Evolutionary conservation across 768 basidiomycete genomes (phyloP).

Genomic region (Lentinula guzmanii): DNA sequence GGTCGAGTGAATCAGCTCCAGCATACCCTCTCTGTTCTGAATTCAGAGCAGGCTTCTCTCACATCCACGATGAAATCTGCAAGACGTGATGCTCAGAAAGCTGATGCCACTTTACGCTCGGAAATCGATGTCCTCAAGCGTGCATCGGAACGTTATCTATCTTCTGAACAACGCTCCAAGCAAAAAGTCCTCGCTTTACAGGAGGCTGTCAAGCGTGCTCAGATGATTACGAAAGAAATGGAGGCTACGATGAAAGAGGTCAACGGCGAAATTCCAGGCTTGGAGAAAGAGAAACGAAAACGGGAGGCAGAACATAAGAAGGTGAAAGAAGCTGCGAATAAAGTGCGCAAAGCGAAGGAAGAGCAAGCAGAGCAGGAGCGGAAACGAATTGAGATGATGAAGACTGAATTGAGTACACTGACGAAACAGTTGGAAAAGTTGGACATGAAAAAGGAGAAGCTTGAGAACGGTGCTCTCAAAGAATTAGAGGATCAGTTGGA

Average conservation of each 20-base stretch:
- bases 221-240: constrained; percentile 45
- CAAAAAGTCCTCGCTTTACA: constrained; percentile 87
- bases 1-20: constrained; percentile 64
- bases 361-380: constrained; percentile 41
- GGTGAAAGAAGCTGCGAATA: constrained; percentile 28
- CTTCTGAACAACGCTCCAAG: constrained; percentile 71
- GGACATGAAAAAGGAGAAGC: constrained; percentile 55
- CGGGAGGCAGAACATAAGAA: constrained; percentile 37
- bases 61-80: constrained; percentile 67
- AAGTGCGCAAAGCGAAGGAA: constrained; percentile 1
- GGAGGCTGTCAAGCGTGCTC: constrained; percentile 80
- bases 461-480: constrained; percentile 50
- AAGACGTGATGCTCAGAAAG: constrained; percentile 77
- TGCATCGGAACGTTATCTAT: constrained; percentile 72
- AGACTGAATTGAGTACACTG: constrained; percentile 49
- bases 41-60: constrained; percentile 64
- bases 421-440: constrained; percentile 65
- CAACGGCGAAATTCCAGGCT: constrained; percentile 34
- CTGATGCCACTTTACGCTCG: constrained; percentile 70
- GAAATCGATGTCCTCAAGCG: constrained; percentile 85
- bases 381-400: constrained; percentile 50
- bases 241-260: constrained; percentile 41
- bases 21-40: constrained; percentile 56
- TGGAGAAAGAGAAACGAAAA: constrained; percentile 29
- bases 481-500: constrained; percentile 66